Evolutionary conservation across 352 stramenopile genomes (phyloP).

Genomic region (Phytophthora meadii): DNA sequence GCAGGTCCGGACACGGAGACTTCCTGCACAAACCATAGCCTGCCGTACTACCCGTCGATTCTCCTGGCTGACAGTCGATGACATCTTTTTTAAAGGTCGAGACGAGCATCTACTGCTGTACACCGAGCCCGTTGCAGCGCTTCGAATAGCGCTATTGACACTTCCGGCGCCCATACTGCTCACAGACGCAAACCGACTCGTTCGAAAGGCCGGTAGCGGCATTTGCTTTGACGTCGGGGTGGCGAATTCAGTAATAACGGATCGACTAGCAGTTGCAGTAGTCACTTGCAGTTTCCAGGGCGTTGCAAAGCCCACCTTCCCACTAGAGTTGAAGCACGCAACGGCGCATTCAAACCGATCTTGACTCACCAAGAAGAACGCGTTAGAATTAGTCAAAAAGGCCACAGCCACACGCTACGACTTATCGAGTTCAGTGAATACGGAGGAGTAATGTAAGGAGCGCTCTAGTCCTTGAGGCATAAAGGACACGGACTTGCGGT

Average conservation of each 20-base stretch:
- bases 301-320: conserved; percentile 17
- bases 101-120: conserved; percentile 10
- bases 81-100: conserved; percentile 12
- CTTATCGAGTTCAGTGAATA: conserved; percentile 23
- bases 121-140: conserved; percentile 14
- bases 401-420: conserved; percentile 21
- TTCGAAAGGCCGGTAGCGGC: conserved; percentile 28
- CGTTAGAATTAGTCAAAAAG: conserved; percentile 9
- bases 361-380: conserved; percentile 4
- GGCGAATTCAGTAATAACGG: conserved; percentile 37
- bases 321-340: conserved; percentile 22
- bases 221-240: conserved; percentile 24
- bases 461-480: conserved; percentile 13
- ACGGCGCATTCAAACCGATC: conserved; percentile 15
- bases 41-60: conserved; percentile 29
- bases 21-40: conserved; percentile 34
- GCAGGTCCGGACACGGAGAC: conserved; percentile 37
- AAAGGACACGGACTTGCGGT: conserved; percentile 18
- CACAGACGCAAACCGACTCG: conserved; percentile 14
- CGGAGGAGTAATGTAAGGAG: conserved; percentile 30
- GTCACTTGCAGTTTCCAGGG: conserved; percentile 16
- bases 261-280: conserved; percentile 10
- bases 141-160: conserved; percentile 24
- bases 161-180: conserved; percentile 5
- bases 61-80: conserved; percentile 11